phyloP scores from a whole-genome alignment of 1,284 basidiomycete species.

The Pascua sp. region DNA sequence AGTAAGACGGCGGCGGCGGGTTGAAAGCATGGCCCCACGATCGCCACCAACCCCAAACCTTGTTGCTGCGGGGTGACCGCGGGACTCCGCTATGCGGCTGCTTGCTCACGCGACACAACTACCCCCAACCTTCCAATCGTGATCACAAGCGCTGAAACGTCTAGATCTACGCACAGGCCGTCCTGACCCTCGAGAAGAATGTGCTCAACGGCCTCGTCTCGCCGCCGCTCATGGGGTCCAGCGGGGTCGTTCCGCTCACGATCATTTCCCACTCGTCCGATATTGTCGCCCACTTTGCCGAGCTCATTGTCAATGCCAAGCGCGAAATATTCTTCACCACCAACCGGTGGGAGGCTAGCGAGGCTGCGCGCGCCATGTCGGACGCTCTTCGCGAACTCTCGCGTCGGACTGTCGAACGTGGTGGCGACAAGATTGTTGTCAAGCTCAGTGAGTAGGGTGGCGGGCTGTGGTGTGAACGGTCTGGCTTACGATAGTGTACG shows the following conservation, averaged over 20 bases:
- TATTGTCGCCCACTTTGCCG: constrained; percentile 35
- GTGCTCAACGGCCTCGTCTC: constrained; percentile 30
- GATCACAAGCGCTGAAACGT: not conserved
- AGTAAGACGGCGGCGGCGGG: not conserved
- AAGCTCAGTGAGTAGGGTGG: constrained; percentile 30
- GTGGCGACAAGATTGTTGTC: constrained; percentile 30
- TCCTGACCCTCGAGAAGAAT: constrained; percentile 26
- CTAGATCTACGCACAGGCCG: constrained; percentile 30
- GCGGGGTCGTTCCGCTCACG: constrained; percentile 28
- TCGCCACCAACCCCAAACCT: not conserved
- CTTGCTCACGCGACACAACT: no score
- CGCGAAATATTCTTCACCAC: constrained; percentile 37
- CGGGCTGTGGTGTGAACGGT: not conserved
- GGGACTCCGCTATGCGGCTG: no score
- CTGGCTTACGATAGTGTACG: constrained; percentile 20
- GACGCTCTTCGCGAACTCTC: constrained; percentile 34
- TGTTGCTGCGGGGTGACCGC: no score
- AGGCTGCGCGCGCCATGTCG: constrained; percentile 23
- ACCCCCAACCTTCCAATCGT: no score
- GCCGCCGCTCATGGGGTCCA: constrained; percentile 24
- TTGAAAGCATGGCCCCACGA: not conserved
- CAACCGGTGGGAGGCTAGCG: constrained; percentile 37
- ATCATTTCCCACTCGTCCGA: constrained; percentile 36
- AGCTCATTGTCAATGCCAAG: constrained; percentile 30
- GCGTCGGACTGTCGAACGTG: constrained; percentile 22